A percentile compares a stretch with the other conserved stretches of the same genome.
Evolutionary conservation across 306 rosid species (phyloP).

Genomic region (Casuarina glauca): DNA sequence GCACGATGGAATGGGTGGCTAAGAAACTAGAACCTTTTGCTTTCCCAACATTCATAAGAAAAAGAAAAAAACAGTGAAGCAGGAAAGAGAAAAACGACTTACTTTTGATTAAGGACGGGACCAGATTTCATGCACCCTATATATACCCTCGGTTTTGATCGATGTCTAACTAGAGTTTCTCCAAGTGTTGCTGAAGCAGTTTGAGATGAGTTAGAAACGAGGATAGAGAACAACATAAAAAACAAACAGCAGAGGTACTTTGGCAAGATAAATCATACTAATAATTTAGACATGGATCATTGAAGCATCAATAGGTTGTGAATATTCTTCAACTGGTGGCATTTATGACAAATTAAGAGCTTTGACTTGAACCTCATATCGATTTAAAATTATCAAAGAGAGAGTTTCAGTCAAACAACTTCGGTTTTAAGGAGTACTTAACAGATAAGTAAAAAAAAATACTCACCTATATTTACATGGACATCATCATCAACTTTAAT

Average conservation of each 20-base stretch:
- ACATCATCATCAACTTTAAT: constrained; percentile 98
- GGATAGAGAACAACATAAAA: constrained; percentile 6
- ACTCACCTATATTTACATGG: constrained; percentile 92
- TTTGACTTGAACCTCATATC: neutral
- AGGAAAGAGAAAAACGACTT: constrained; percentile 26
- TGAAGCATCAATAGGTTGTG: neutral
- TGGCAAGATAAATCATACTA: neutral
- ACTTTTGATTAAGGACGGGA: constrained; percentile 90
- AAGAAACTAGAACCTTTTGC: constrained; percentile 35
- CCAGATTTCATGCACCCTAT: constrained; percentile 99
- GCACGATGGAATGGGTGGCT: constrained; percentile 28
- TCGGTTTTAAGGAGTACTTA: neutral
- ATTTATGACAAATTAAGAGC: neutral
- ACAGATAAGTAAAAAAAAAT: neutral
- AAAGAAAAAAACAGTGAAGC: neutral
- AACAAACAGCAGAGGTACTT: constrained; percentile 1
- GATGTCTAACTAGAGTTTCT: constrained; percentile 86
- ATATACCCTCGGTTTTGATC: constrained; percentile 70
- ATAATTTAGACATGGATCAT: constrained; percentile 1
- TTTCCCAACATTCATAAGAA: constrained; percentile 1
- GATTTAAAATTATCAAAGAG: neutral
- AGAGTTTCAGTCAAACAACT: neutral
- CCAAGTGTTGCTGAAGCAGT: constrained; percentile 83
- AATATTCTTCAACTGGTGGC: neutral
- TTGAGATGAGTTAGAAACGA: constrained; percentile 17